These are phyloP conservation scores for Trifolium subterraneum DNA, from an alignment of 306 rosid species.

Conservation along the genomic window DNA sequence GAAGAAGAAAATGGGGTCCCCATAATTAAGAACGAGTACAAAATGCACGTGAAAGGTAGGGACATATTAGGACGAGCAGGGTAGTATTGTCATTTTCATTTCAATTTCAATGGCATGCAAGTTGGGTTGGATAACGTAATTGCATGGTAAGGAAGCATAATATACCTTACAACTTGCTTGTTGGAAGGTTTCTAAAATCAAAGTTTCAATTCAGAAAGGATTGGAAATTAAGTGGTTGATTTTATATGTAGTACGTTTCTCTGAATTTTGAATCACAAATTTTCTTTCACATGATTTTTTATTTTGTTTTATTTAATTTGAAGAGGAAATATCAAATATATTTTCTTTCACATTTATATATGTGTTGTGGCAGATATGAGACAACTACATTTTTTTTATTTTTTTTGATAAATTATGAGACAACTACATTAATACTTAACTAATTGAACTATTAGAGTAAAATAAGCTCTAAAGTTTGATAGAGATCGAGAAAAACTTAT, in stretches of 20 bases:
- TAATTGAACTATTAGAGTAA: background rate
- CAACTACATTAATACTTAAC: background rate
- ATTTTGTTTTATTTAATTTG: too few species aligned
- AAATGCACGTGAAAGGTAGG: slow-evolving; percentile 54
- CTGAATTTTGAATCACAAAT: slow-evolving; percentile 12
- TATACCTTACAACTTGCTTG: slow-evolving; percentile 28
- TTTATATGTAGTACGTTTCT: slow-evolving; percentile 22
- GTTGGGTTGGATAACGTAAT: slow-evolving; percentile 34
- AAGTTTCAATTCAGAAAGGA: background rate
- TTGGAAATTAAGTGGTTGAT: slow-evolving; percentile 23
- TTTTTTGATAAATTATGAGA: too few species aligned
- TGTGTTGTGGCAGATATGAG: background rate
- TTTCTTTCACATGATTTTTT: background rate
- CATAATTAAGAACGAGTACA: slow-evolving; percentile 32
- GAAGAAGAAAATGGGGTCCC: slow-evolving; percentile 15
- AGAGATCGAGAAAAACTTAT: too few species aligned
- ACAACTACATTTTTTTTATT: background rate
- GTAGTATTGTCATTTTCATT: slow-evolving; percentile 45
- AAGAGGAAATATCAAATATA: background rate
- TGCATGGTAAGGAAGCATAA: slow-evolving; percentile 34
- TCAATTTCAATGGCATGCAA: slow-evolving; percentile 37
- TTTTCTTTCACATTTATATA: background rate
- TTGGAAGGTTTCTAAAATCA: slow-evolving; percentile 17
- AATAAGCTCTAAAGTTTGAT: too few species aligned
- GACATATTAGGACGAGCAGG: slow-evolving; percentile 41